A percentile compares a stretch with the other conserved stretches of the same genome.
These are phyloP conservation scores for Cyclocybe aegerita DNA, from an alignment of 768 basidiomycete genomes.

Conservation along the genomic window DNA sequence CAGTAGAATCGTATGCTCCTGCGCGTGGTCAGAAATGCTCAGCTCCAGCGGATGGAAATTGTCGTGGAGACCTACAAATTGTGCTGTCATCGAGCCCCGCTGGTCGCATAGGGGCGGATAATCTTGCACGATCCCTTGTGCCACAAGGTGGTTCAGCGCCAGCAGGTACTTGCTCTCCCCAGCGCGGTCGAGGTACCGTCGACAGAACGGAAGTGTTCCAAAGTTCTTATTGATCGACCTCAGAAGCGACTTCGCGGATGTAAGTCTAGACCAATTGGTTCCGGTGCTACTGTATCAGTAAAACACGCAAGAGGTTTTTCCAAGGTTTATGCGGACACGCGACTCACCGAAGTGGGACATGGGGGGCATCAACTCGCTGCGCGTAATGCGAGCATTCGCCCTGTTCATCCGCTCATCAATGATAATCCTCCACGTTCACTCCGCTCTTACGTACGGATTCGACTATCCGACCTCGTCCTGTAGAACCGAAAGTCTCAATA, in stretches of 20 bases:
- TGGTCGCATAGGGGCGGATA: conserved; percentile 93
- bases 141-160: conserved; percentile 89
- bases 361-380: conserved; percentile 63
- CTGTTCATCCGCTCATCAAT: conserved; percentile 32
- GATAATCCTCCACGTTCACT: not conserved
- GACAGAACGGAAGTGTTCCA: conserved; percentile 93
- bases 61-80: conserved; percentile 58
- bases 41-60: not conserved
- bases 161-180: conserved; percentile 94
- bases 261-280: conserved; percentile 47
- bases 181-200: conserved; percentile 88
- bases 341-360: conserved; percentile 71
- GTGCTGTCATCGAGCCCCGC: conserved; percentile 88
- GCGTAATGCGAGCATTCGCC: conserved; percentile 97
- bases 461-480: conserved; percentile 84
- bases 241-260: conserved; percentile 81
- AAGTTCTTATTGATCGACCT: conserved; percentile 90
- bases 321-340: not conserved
- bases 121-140: conserved; percentile 83
- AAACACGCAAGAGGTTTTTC: not conserved
- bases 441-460: conserved; percentile 57
- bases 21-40: conserved; percentile 6
- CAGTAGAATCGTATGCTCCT: conserved; percentile 86
- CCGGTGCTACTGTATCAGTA: conserved; percentile 4
- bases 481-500: conserved; percentile 99